Evolutionary conservation across 225 moss, liverwort and hornwort species (phyloP), one percentile per base, ranked within the genome.

Genomic region (Pseudoscleropodium purum): DNA sequence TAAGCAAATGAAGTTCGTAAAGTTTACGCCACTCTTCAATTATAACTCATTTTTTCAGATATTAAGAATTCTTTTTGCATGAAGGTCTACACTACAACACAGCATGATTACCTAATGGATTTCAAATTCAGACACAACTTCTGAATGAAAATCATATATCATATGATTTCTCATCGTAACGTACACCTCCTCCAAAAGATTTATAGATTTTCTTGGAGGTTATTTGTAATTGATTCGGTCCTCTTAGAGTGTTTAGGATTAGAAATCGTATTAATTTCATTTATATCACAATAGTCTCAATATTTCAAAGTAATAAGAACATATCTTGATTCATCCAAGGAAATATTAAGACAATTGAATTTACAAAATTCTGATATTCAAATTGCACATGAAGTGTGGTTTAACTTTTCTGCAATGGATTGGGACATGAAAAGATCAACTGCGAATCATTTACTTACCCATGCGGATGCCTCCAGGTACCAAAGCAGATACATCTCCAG

Each of bases 381-480:
- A 52, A 75, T 51, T 51, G 83, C 34, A 66, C 25, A 49, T 27
- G 18, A 84, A 37, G 64, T n/a, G 18, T 13, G 52, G 37, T 26
- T 24, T 26, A 23, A 82, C 33, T 47, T 24, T 82, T 26, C 83
- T 83, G 43, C 65, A 65, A 34, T 49, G 33, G 36, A 36, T 26
- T 65, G 34, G 19, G 84, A 41, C 56, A 30, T 15, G 20, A 10
- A 30, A 69, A 52, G 29, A 69, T 54, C 14, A 72, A 43, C 23
- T 41, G 17, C 72, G 59, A 61, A 19, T 65, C 65, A 67, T 52
- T 0, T 12, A 63, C 79, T 94, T 89, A 97, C 97, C 97, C 97
- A 97, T 97, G 59, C 97, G 96, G 87, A 99, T 91, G 83, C 99
- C 99, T 89, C 99, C 99, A 57, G 99, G 99, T 73, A 99, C 97